phyloP scores from a whole-genome alignment of 805 yeast genomes.

The Wickerhamiella azymoides region DNA sequence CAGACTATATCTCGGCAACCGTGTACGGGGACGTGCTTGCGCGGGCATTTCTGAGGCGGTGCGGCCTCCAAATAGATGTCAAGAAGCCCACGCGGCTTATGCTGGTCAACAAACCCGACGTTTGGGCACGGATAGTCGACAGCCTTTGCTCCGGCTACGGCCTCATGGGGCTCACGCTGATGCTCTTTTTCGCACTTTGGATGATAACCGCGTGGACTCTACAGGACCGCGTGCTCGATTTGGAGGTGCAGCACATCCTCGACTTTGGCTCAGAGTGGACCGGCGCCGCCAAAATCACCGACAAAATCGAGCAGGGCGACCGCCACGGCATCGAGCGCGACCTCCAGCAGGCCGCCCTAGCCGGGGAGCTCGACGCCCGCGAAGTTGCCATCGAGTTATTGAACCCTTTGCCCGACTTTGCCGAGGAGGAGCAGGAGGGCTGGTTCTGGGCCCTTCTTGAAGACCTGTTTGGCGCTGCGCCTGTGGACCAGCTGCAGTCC shows the following conservation, averaged over 20 bases:
- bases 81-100: too few relatives aligned
- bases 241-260: constrained; percentile 1
- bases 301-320: neutral
- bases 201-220: constrained; percentile 5
- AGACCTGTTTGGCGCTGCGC: constrained; percentile 5
- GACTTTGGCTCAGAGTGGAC: neutral
- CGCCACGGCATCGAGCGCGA: neutral
- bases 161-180: neutral
- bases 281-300: neutral
- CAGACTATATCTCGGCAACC: neutral
- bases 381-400: neutral
- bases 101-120: neutral
- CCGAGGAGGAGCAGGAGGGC: neutral
- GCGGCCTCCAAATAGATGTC: neutral
- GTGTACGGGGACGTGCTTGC: neutral
- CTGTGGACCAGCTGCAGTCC: neutral
- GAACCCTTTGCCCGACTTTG: neutral
- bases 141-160: neutral
- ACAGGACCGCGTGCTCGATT: neutral
- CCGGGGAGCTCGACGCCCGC: neutral
- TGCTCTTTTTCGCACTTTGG: neutral
- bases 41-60: neutral
- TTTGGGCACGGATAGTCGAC: neutral
- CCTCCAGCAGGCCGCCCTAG: neutral
- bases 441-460: constrained; percentile 1